Percentiles rank a stretch among this genome's conserved stretches.
Conservation (phyloP, 148 eudicot genomes). For the Agrostemma githago region DNA sequence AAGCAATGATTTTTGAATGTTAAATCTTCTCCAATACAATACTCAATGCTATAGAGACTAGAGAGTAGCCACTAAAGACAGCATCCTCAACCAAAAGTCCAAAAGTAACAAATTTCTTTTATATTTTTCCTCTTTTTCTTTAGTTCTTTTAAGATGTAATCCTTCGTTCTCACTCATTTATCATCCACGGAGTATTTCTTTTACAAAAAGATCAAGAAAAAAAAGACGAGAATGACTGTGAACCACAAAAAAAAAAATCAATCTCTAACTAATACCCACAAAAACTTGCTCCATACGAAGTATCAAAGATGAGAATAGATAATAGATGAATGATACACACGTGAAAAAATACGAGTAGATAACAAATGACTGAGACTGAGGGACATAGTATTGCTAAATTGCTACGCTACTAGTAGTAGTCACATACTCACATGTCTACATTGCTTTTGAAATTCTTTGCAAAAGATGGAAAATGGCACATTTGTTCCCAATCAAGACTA, state of each 20-base stretch:
- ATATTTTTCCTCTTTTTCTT: conserved; percentile 1
- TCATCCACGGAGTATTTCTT: too few species aligned
- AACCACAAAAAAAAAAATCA: too few species aligned
- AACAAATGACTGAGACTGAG: background rate
- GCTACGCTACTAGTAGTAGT: conserved; percentile 4
- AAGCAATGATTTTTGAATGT: background rate
- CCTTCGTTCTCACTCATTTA: too few species aligned
- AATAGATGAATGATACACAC: too few species aligned
- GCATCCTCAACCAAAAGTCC: conserved; percentile 17
- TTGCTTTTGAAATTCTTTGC: conserved; percentile 5
- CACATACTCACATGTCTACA: conserved; percentile 27
- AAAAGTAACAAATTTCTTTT: conserved; percentile 18
- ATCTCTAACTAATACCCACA: too few species aligned
- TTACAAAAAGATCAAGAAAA: too few species aligned
- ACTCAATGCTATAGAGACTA: background rate
- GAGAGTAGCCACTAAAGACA: conserved; percentile 9
- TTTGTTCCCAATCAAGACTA: conserved; percentile 10
- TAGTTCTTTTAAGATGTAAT: conserved; percentile 4
- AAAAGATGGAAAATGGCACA: conserved; percentile 18
- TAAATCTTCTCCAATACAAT: background rate
- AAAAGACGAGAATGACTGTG: too few species aligned
- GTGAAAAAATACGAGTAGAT: too few species aligned
- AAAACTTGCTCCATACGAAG: too few species aligned
- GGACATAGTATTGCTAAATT: background rate
- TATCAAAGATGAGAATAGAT: too few species aligned